phyloP scores from a whole-genome alignment of 2,329 filamentous ascomycete genomes.

The Sarocladiaceae sp. region DNA sequence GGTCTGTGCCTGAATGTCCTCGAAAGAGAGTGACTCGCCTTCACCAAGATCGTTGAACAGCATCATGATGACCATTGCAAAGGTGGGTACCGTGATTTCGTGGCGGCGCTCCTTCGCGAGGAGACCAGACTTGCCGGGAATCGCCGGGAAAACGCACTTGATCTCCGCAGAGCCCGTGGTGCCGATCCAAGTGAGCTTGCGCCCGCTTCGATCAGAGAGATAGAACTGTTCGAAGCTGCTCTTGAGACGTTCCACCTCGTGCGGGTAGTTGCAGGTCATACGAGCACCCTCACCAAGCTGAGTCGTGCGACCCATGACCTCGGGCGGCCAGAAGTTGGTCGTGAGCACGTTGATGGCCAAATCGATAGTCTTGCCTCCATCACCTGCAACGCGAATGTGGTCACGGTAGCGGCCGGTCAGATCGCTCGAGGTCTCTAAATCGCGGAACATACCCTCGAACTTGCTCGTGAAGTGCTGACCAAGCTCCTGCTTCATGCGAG shows the following conservation, averaged over 20 bases:
- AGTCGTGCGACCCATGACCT: constrained; percentile 68
- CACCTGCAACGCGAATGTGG: constrained; percentile 52
- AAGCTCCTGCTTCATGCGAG: constrained; percentile 93
- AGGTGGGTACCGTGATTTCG: constrained; percentile 88
- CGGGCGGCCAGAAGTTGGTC: constrained; percentile 91
- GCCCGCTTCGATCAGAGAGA: constrained; percentile 77
- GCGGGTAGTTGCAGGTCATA: constrained; percentile 64
- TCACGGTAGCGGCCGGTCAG: constrained; percentile 73
- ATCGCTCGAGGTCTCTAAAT: constrained; percentile 85
- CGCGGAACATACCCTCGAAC: constrained; percentile 96
- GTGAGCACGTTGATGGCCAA: constrained; percentile 83
- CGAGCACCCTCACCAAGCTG: constrained; percentile 41
- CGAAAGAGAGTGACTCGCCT: constrained; percentile 49
- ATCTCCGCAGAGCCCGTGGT: constrained; percentile 78
- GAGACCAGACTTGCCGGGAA: constrained; percentile 62
- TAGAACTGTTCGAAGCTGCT: constrained; percentile 89
- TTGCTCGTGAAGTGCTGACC: constrained; percentile 92
- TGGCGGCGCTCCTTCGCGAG: constrained; percentile 68
- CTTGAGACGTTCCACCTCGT: constrained; percentile 69
- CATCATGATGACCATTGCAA: constrained; percentile 83
- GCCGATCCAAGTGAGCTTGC: constrained; percentile 79
- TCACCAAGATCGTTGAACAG: constrained; percentile 77
- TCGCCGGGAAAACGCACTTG: constrained; percentile 69
- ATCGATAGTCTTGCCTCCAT: constrained; percentile 57
- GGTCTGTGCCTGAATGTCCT: constrained; percentile 79